Evolutionary conservation across 2,329 filamentous ascomycete species (phyloP), one percentile per base, ranked within the genome.

Genomic region (Calonectria crousiana): DNA sequence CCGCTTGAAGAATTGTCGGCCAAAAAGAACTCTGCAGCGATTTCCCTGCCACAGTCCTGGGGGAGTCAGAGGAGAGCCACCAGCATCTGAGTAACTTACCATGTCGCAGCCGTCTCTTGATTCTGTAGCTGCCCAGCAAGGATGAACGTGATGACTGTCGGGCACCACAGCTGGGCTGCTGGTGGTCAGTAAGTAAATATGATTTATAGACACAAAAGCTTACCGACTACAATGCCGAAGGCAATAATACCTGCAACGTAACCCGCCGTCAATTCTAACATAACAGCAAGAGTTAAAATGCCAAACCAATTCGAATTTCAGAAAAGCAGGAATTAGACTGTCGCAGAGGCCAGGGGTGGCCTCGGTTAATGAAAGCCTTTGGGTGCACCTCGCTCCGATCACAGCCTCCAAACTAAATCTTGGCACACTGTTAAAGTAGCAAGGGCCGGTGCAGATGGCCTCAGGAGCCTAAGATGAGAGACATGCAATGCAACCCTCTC

Each of bases 21-120:
- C 87, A 88, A 49, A 83, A 78, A 1, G 86, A 86, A 30, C 80
- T 79, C 64, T 88, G 85, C 9, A 88, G 76, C 4, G 81, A 72
- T 6, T 75, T 74, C 0, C 72, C 71, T 14, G 77, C 78, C 4
- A 75, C 70, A 13, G 72, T 78, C 79, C 78, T 78, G 47, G 13
- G 56, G 41, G 8, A 14, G 1, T 28, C 11, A 56, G 49, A 32
- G 2, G 49, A 36, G 1, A 18, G n/a, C n/a, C n/a, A n/a, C n/a
- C n/a, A n/a, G n/a, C n/a, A n/a, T n/a, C n/a, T n/a, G n/a, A n/a
- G n/a, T n/a, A n/a, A 67, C 78, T 52, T 65, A 86, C 84, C 84
- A 86, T 56, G 85, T 86, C 4, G 81, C 81, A 2, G 82, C 82
- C 1, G 82, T 83, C 65, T 86, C 84, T 16, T 81, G 79, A 53